Evolutionary conservation across 2,329 filamentous ascomycete species (phyloP).

Genomic region (Emmonsiellopsis sp.): DNA sequence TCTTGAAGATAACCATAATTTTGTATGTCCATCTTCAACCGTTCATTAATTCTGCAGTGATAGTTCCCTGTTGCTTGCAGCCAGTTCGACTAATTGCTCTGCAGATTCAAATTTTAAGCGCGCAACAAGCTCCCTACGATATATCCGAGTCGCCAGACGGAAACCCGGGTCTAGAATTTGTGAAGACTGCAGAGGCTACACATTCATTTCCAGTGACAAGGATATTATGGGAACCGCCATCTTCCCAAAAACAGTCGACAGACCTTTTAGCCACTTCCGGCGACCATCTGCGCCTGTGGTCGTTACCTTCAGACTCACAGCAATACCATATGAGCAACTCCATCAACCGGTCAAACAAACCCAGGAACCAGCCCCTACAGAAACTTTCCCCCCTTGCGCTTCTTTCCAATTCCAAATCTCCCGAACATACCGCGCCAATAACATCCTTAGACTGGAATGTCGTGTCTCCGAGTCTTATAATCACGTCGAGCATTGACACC

Average conservation of each 20-base stretch:
- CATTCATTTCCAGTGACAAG: conserved; percentile 96
- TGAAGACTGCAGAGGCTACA: conserved; percentile 88
- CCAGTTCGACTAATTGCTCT: conserved; percentile 2
- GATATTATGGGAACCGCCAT: conserved; percentile 91
- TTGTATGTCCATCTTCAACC: conserved; percentile 50
- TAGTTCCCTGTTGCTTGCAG: neutral
- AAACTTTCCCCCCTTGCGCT: conserved; percentile 90
- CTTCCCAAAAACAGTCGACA: conserved; percentile 87
- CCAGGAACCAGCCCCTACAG: conserved; percentile 51
- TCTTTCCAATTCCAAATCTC: conserved; percentile 95
- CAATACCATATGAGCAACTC: conserved; percentile 56
- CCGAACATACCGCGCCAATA: conserved; percentile 91
- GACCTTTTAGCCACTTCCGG: conserved; percentile 92
- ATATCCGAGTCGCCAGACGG: conserved; percentile 56
- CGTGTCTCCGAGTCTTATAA: conserved; percentile 91
- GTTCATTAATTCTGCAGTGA: neutral
- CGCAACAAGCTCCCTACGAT: conserved; percentile 63
- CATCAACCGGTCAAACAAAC: conserved; percentile 58
- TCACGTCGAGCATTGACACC: conserved; percentile 97
- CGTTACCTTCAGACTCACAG: conserved; percentile 57
- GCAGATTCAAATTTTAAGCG: conserved; percentile 94
- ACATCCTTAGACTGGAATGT: conserved; percentile 98
- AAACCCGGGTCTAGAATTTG: conserved; percentile 75
- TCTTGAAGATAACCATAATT: conserved; percentile 95
- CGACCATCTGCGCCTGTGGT: conserved; percentile 90